Evolutionary conservation across 225 moss, liverwort and hornwort genomes (phyloP).

Genomic region (Climacium dendroides): DNA sequence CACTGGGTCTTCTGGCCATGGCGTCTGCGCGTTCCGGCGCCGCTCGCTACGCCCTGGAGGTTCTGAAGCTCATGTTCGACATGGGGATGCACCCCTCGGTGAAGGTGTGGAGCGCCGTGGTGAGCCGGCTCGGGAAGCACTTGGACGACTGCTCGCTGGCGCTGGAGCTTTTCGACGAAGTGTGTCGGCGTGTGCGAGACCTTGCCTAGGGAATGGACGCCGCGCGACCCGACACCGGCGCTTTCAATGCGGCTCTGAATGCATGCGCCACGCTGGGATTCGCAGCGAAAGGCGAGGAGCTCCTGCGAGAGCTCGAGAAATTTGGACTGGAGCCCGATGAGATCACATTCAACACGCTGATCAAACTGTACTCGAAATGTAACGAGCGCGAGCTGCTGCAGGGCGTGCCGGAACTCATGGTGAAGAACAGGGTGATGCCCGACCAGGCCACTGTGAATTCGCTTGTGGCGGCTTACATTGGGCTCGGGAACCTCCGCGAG

Average conservation of each 20-base stretch:
- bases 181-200: slow-evolving; percentile 16
- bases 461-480: slow-evolving; percentile 58
- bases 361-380: slow-evolving; percentile 68
- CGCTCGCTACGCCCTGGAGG: slow-evolving; percentile 60
- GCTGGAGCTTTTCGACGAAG: slow-evolving; percentile 70
- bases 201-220: neutral
- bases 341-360: slow-evolving; percentile 82
- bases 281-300: slow-evolving; percentile 32
- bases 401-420: slow-evolving; percentile 52
- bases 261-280: slow-evolving; percentile 73
- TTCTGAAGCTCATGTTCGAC: slow-evolving; percentile 61
- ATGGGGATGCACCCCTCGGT: slow-evolving; percentile 49
- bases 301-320: slow-evolving; percentile 18
- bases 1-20: slow-evolving; percentile 76
- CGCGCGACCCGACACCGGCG: slow-evolving; percentile 58
- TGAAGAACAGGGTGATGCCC: slow-evolving; percentile 40
- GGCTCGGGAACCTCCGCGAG: slow-evolving; percentile 49
- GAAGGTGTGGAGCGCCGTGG: slow-evolving; percentile 95
- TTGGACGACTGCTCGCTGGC: slow-evolving; percentile 60
- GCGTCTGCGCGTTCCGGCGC: slow-evolving; percentile 82
- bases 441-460: slow-evolving; percentile 69
- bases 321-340: slow-evolving; percentile 40
- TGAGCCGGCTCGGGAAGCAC: slow-evolving; percentile 62
- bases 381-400: slow-evolving; percentile 37
- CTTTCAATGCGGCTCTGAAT: slow-evolving; percentile 85